phyloP scores from a whole-genome alignment of 768 basidiomycete genomes.

The Boletus sp. region DNA sequence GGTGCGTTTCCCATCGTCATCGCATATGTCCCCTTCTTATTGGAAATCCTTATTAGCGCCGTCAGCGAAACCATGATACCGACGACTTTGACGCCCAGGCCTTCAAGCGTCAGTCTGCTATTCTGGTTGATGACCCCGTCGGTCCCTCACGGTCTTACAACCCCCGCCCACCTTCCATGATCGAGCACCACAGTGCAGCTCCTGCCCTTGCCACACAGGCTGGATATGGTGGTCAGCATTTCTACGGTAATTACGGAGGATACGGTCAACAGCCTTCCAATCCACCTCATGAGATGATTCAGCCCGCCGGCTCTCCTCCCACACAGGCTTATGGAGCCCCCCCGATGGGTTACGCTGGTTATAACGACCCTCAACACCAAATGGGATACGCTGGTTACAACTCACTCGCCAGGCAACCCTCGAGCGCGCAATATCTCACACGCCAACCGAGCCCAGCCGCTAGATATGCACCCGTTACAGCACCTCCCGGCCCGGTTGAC shows the following conservation, averaged over 20 bases:
- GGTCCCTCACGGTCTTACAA: conserved; percentile 41
- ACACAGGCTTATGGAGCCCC: conserved; percentile 23
- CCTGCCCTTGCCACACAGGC: conserved; percentile 26
- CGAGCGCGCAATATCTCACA: conserved; percentile 22
- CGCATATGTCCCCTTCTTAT: conserved; percentile 4
- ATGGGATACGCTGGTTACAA: conserved; percentile 25
- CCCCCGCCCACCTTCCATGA: conserved; percentile 65
- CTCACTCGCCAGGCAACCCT: conserved; percentile 22
- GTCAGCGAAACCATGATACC: conserved; percentile 34
- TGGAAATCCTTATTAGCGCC: conserved; percentile 35
- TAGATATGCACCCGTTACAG: conserved; percentile 9
- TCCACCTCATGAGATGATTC: conserved; percentile 16
- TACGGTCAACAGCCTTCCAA: conserved; percentile 24
- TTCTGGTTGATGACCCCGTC: conserved; percentile 55
- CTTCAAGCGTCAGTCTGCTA: conserved; percentile 65
- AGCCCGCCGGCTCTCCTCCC: conserved; percentile 10
- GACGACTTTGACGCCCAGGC: conserved; percentile 54
- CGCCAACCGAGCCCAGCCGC: conserved; percentile 17
- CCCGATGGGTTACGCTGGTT: conserved; percentile 21
- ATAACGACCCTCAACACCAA: conserved; percentile 28
- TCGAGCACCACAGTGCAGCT: conserved; percentile 45
- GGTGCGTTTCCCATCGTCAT: conserved; percentile 31
- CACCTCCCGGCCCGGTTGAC: conserved; percentile 17
- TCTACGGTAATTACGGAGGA: conserved; percentile 26
- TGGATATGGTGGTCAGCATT: conserved; percentile 21